Conservation (phyloP, 75 land plant genomes). For the Cryptomeria japonica region DNA sequence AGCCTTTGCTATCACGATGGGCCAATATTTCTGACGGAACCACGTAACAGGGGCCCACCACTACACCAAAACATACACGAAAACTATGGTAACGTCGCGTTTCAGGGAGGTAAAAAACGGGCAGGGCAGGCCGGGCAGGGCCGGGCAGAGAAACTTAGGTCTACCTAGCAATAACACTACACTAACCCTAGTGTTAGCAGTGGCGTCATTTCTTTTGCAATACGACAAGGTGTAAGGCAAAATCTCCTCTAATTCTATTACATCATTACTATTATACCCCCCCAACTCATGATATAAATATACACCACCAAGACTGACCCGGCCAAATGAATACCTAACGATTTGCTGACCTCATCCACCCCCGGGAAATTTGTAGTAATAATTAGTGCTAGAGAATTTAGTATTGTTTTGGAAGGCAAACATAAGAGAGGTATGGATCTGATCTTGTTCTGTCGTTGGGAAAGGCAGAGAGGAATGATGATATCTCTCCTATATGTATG, state of each 20-base stretch:
- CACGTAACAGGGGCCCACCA: background rate
- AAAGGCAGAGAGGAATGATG: conserved; percentile 4
- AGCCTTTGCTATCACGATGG: background rate
- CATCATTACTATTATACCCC: no score
- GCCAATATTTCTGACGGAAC: background rate
- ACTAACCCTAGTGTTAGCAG: background rate
- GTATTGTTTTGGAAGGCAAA: background rate
- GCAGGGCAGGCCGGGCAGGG: background rate
- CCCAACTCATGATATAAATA: background rate
- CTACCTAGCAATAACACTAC: background rate
- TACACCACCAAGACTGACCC: background rate
- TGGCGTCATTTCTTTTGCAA: conserved; percentile 3
- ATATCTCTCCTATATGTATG: no score
- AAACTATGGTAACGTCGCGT: conserved; percentile 4
- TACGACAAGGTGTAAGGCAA: background rate
- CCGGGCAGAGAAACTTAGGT: background rate
- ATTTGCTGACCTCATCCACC: background rate
- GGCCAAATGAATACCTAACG: background rate
- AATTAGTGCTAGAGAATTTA: no score
- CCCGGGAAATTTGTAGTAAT: background rate
- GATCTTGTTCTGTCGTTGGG: background rate
- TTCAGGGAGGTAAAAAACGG: background rate
- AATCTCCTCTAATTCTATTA: no score
- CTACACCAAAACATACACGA: background rate
- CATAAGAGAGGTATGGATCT: background rate